Evolutionary conservation across 2,329 filamentous ascomycete species (phyloP), one percentile per base, ranked within the genome.

Genomic region (Clonostachys byssicola): DNA sequence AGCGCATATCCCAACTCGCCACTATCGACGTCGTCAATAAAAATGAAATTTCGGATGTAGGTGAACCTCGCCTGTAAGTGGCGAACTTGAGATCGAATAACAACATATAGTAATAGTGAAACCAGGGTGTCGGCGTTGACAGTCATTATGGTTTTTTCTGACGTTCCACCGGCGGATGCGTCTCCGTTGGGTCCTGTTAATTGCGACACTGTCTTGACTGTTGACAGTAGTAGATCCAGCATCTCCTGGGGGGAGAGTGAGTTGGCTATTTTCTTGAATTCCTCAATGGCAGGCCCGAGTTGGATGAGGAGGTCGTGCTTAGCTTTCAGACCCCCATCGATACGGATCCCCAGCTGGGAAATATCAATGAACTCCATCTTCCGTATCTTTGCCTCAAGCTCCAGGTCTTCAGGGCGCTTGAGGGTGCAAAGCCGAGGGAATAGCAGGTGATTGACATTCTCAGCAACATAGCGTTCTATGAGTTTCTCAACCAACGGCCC

Each of bases 41-140:
- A 99, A 55, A 96, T 94, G 61, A 96, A 99, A 59, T 95, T 90
- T 40, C 92, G 88, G 77, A 97, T 96, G 63, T 97, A 99, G n/a
- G 88, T 77, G 42, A 99, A 72, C 17, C 92, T 81, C 4, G 94
- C 91, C 57, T 96, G 89, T 9, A 99, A 74, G 65, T 96, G 86
- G 49, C 88, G 84, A 23, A 95, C 84, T 50, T 94, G 88, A 12
- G 92, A 89, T 52, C 92, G 81, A 51, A 99, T 97, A 12, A 99
- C 88, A 14, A 99, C 91, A 51, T 95, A 85, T 17, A 99, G 75
- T 13, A 99, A 76, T 49, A 99, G 71, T 1, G 94, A 96, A 3
- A 99, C 94, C 30, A 99, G 73, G 0, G 92, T 90, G 66, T 99
- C 94, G 5, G 94, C 94, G 58, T 96, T 85, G 57, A 84, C 74